Evolutionary conservation across 169 alveolate genomes (phyloP), one percentile per base, ranked within the genome.

Genomic region (Cryptosporidium tyzzeri): DNA sequence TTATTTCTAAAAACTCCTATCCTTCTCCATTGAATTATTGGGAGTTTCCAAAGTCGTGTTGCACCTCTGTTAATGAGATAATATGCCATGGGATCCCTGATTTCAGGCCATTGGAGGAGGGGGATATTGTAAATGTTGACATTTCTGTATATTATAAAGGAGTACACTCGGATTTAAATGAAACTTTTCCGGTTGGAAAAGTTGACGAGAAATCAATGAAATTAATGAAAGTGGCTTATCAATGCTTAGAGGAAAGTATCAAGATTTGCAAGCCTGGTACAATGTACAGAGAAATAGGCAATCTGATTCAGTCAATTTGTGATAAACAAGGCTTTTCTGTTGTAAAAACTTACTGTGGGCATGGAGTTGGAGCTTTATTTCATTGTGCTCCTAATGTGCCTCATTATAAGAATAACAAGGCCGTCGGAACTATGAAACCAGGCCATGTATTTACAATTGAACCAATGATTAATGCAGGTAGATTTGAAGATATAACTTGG

Each of bases 11-110:
- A 87, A 95, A 96, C 91, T 99, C 98, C n/a, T 98, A 98, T 86
- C 99, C 99, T 5, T 96, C 99, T 9, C 99, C 99, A 23, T 92
- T 98, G 67, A 97, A 97, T 93, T 98, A 98, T 94, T 95, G 96
- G 89, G 93, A 93, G 51, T 98, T 98, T 92, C 99, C 99, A 10
- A 97, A 98, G 92, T 95, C 99, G 14, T 91, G 97, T 67, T 98
- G 99, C 93, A 96, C 99, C 9, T 95, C 99, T 48, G 98, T 98
- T 18, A 98, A 98, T 87, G 99, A 98, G 92, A 98, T 97, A 37
- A 97, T 98, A 29, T 98, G 99, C 86, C 99, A 98, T 93, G 99
- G 99, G 33, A 98, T 98, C 55, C 99, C 99, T 35, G 99, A 97
- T 93, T 85, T 86, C 26, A 93, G 99, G 86, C 96, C 97, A 9